phyloP scores from a whole-genome alignment of 352 stramenopile genomes.

The Phytophthora ohioensis region DNA sequence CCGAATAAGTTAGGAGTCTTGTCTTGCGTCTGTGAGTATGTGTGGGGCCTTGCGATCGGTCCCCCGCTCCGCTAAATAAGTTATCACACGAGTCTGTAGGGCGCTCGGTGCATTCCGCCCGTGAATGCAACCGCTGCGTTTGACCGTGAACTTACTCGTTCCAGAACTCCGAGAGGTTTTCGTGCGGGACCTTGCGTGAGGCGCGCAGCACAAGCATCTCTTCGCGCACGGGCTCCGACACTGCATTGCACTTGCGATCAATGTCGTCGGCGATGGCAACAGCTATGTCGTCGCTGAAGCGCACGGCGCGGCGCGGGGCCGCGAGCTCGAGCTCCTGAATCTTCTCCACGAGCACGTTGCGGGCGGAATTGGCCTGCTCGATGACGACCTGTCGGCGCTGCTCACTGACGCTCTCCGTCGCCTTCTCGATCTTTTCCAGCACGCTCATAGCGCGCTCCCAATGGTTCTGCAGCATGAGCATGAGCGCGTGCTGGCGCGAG shows the following conservation, averaged over 20 bases:
- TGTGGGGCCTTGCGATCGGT: conserved; percentile 27
- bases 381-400: conserved; percentile 76
- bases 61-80: conserved; percentile 30
- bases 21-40: conserved; percentile 3
- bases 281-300: conserved; percentile 66
- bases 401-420: conserved; percentile 69
- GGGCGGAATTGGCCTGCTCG: conserved; percentile 59
- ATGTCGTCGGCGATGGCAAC: conserved; percentile 69
- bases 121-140: conserved; percentile 3
- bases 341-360: conserved; percentile 41
- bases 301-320: conserved; percentile 44
- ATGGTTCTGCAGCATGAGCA: conserved; percentile 83
- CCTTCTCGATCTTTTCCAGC: conserved; percentile 79
- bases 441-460: conserved; percentile 79
- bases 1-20: conserved; percentile 47
- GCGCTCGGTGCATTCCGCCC: not conserved
- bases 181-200: conserved; percentile 69
- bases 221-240: conserved; percentile 65
- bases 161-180: conserved; percentile 87
- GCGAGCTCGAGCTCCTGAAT: conserved; percentile 45
- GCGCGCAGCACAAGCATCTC: conserved; percentile 85
- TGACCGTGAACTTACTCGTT: conserved; percentile 37
- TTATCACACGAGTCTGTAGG: conserved; percentile 17
- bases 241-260: conserved; percentile 58
- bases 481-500: conserved; percentile 74